phyloP scores from a whole-genome alignment of 352 stramenopile species.

The Phytophthora cajani region DNA sequence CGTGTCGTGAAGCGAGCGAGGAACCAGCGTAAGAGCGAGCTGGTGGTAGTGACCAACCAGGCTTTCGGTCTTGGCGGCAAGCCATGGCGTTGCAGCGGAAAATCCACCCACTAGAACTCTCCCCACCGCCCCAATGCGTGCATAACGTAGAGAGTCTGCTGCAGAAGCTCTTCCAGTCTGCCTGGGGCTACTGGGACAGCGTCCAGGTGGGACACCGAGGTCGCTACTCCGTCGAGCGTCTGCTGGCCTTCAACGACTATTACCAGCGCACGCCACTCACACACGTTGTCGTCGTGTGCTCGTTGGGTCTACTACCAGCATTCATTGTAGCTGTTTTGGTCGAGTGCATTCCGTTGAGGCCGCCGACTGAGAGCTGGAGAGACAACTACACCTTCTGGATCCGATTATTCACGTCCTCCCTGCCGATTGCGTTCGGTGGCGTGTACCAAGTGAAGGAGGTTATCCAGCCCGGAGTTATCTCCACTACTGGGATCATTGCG shows the following conservation, averaged over 20 bases:
- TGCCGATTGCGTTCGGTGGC: conserved; percentile 16
- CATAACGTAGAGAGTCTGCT: neutral
- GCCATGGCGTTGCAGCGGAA: neutral
- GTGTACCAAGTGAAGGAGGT: conserved; percentile 24
- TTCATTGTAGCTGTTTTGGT: conserved; percentile 22
- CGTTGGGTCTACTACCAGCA: conserved; percentile 14
- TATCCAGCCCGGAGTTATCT: conserved; percentile 16
- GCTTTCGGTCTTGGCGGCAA: neutral
- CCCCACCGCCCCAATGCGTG: neutral
- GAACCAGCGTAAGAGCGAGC: no score
- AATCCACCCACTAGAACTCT: neutral
- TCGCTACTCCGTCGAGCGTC: conserved; percentile 15
- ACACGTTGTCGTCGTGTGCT: conserved; percentile 14
- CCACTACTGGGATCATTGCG: neutral
- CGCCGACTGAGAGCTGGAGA: conserved; percentile 19
- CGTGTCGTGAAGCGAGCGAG: no score
- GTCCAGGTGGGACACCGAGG: neutral
- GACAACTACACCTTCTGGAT: conserved; percentile 37
- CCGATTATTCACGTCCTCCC: conserved; percentile 15
- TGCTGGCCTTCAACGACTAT: conserved; percentile 26
- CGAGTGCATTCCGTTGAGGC: conserved; percentile 39
- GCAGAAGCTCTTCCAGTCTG: neutral
- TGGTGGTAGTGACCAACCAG: neutral
- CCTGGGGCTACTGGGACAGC: conserved; percentile 1
- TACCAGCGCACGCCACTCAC: neutral